Percentiles rank a stretch among this genome's conserved stretches.
Evolutionary conservation across 2,329 filamentous ascomycete species (phyloP).

Genomic region (Fusarium albosuccineum): DNA sequence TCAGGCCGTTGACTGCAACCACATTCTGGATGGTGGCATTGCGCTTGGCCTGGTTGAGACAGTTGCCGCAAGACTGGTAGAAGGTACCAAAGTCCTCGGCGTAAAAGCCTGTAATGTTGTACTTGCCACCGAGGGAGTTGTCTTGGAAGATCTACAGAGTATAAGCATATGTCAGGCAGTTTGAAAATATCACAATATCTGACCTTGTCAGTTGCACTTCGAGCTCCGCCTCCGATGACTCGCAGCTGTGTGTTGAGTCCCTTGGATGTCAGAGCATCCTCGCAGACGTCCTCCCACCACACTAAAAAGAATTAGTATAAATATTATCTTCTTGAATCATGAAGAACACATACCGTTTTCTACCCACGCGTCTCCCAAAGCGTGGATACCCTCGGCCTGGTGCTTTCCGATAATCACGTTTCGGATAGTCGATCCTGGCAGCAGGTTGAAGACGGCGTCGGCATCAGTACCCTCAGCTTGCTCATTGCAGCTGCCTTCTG

Average conservation of each 20-base stretch:
- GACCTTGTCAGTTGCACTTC: slow-evolving; percentile 49
- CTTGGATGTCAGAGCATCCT: slow-evolving; percentile 47
- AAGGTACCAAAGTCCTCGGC: slow-evolving; percentile 47
- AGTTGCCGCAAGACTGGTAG: slow-evolving; percentile 49
- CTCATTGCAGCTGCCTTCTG: slow-evolving; percentile 57
- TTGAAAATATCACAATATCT: too few relatives aligned
- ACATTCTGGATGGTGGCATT: slow-evolving; percentile 49
- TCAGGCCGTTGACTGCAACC: slow-evolving; percentile 40
- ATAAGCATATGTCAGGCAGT: not conserved
- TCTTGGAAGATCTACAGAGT: slow-evolving; percentile 47
- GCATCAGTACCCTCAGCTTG: slow-evolving; percentile 58
- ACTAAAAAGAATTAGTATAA: slow-evolving; percentile 20
- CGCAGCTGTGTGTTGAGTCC: slow-evolving; percentile 47
- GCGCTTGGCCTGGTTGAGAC: slow-evolving; percentile 45
- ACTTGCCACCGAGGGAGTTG: slow-evolving; percentile 48
- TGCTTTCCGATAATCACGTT: slow-evolving; percentile 57
- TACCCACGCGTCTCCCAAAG: slow-evolving; percentile 48
- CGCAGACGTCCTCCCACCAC: slow-evolving; percentile 50
- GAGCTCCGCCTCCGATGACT: slow-evolving; percentile 47
- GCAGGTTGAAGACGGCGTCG: slow-evolving; percentile 56
- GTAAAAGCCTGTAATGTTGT: slow-evolving; percentile 50
- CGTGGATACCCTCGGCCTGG: slow-evolving; percentile 51
- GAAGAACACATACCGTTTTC: slow-evolving; percentile 43
- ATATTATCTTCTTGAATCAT: fast-evolving
- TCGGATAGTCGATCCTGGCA: slow-evolving; percentile 52